Evolutionary conservation across 1,284 basidiomycete genomes (phyloP).

Genomic region (Malassezia cuniculi): DNA sequence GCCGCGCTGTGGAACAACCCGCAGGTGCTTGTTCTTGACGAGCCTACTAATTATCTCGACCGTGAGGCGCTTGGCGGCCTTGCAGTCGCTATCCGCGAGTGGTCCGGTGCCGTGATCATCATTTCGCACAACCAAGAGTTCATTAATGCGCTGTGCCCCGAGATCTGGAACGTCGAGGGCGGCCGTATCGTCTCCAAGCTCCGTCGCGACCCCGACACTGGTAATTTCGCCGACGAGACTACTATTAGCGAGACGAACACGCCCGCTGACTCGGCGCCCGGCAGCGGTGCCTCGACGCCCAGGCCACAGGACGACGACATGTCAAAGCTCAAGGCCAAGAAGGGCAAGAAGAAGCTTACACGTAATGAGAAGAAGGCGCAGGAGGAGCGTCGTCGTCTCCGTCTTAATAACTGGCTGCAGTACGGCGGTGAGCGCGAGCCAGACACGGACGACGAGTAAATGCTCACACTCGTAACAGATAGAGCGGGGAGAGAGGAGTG

Average conservation of each 20-base stretch:
- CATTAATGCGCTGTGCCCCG: conserved; percentile 43
- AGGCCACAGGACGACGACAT: conserved; percentile 43
- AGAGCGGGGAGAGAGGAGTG: not conserved
- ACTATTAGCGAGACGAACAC: conserved; percentile 52
- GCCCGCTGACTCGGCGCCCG: conserved; percentile 58
- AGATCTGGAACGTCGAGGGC: conserved; percentile 57
- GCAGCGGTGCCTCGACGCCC: conserved; percentile 46
- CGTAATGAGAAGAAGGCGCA: conserved; percentile 44
- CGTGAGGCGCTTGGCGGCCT: conserved; percentile 66
- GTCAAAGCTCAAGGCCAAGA: conserved; percentile 43
- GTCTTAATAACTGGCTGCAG: conserved; percentile 35
- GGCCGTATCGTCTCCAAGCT: conserved; percentile 76
- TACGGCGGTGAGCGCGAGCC: conserved; percentile 41
- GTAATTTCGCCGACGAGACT: conserved; percentile 53
- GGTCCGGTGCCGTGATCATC: conserved; percentile 90
- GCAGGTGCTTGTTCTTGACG: conserved; percentile 39
- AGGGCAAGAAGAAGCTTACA: conserved; percentile 45
- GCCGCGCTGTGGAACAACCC: conserved; percentile 45
- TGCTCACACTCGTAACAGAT: too few relatives aligned
- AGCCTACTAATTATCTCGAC: conserved; percentile 80
- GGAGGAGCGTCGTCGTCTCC: conserved; percentile 37
- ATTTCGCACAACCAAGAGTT: conserved; percentile 71
- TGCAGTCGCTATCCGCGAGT: conserved; percentile 88
- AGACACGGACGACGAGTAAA: conserved; percentile 41
- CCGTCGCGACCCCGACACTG: conserved; percentile 70